These are phyloP conservation scores for Claviceps citrina DNA, from an alignment of 2,329 filamentous ascomycete genomes.

Conservation along the genomic window DNA sequence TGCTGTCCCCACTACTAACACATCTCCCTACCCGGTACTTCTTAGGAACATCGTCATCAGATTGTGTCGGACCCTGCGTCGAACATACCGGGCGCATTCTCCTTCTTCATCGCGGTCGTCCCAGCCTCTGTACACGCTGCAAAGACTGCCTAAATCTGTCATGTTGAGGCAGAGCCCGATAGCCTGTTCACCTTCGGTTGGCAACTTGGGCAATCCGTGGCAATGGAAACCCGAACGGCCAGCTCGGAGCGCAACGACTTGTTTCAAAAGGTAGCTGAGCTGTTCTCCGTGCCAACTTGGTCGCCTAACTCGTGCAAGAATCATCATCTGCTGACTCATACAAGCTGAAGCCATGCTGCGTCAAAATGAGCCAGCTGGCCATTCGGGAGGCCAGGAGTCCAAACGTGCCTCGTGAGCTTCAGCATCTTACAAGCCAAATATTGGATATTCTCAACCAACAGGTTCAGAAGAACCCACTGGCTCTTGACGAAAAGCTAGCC, in stretches of 20 bases:
- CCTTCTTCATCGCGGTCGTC: background rate
- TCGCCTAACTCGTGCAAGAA: no score
- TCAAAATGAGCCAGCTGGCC: conserved; percentile 42
- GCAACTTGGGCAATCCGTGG: background rate
- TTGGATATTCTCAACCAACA: conserved; percentile 30
- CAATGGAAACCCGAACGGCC: conserved; percentile 8
- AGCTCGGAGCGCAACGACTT: conserved; percentile 18
- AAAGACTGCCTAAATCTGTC: background rate
- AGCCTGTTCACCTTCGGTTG: background rate
- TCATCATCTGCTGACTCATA: conserved; percentile 2
- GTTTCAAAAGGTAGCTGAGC: conserved; percentile 22
- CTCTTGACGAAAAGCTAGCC: conserved; percentile 65
- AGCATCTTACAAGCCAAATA: conserved; percentile 30
- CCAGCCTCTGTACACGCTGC: background rate
- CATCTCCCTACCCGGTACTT: no score
- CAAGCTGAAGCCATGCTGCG: conserved; percentile 48
- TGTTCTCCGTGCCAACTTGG: no score
- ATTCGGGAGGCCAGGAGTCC: conserved; percentile 31
- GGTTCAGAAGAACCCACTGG: conserved; percentile 26
- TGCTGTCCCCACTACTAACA: no score
- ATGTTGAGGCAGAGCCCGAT: conserved; percentile 3
- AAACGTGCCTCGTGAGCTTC: conserved; percentile 27
- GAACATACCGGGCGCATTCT: no score
- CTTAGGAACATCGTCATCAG: no score
- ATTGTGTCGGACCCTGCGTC: no score